Evolutionary conservation across 345 rosid species (phyloP).

Genomic region (Camelina hispida): DNA sequence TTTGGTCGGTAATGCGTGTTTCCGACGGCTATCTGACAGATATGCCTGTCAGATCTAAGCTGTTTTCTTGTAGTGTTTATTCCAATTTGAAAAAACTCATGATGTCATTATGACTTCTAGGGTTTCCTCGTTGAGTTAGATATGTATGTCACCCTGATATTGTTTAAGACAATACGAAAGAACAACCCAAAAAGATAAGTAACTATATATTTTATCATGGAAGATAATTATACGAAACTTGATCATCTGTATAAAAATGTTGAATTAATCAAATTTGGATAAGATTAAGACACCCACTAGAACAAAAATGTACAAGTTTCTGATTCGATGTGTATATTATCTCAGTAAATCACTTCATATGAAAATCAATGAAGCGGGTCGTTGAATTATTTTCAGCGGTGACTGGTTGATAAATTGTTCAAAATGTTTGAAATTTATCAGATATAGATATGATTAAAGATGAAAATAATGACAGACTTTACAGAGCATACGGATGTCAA

Average conservation of each 20-base stretch:
- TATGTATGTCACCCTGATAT: slow-evolving; percentile 37
- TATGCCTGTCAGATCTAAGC: too few relatives aligned
- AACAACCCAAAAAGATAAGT: slow-evolving; percentile 35
- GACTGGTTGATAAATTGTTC: neutral
- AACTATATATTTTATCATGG: slow-evolving; percentile 33
- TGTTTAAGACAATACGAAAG: slow-evolving; percentile 41
- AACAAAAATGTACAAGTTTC: slow-evolving; percentile 7
- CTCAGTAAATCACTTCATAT: neutral
- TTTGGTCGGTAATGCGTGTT: too few relatives aligned
- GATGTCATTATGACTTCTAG: slow-evolving; percentile 26
- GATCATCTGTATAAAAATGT: slow-evolving; percentile 25
- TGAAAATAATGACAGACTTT: neutral
- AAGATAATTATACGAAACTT: slow-evolving; percentile 23
- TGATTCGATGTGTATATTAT: slow-evolving; percentile 23
- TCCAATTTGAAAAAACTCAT: neutral
- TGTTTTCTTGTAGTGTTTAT: neutral
- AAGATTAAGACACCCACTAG: slow-evolving; percentile 39
- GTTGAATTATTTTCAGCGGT: neutral
- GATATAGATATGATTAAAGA: neutral
- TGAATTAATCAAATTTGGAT: slow-evolving; percentile 36
- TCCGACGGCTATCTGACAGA: too few relatives aligned
- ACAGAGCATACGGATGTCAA: neutral
- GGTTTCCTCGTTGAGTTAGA: slow-evolving; percentile 28
- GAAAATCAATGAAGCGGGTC: neutral
- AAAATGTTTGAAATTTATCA: neutral